Conservation (phyloP, 164 flowering plant genomes). For the Platanus orientalis region DNA sequence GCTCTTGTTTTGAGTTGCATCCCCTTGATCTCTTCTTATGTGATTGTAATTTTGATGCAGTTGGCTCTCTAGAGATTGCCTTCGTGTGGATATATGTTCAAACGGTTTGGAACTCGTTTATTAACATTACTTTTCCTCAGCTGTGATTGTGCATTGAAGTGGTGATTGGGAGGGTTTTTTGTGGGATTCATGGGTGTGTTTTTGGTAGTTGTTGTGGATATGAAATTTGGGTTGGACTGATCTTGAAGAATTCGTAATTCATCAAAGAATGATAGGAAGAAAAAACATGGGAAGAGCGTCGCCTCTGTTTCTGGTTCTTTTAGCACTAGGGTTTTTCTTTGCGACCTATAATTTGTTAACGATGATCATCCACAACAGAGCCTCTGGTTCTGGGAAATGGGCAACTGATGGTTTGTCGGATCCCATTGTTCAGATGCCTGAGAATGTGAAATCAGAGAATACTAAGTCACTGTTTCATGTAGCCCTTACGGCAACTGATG, state of each 20-base stretch:
- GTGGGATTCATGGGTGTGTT: neutral
- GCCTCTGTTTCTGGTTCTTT: constrained; percentile 35
- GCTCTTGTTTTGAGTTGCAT: neutral
- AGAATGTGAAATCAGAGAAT: constrained; percentile 22
- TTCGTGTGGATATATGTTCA: neutral
- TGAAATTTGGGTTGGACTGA: constrained; percentile 6
- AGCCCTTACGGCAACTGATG: constrained; percentile 88
- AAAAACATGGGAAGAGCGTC: constrained; percentile 46
- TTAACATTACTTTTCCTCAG: neutral
- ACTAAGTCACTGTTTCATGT: constrained; percentile 55
- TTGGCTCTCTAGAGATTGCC: neutral
- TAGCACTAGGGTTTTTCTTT: constrained; percentile 52
- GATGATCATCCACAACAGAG: constrained; percentile 37
- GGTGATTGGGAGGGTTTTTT: neutral
- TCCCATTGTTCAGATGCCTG: constrained; percentile 64
- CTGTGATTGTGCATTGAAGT: neutral
- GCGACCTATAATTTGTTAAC: constrained; percentile 58
- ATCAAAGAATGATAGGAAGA: constrained; percentile 30
- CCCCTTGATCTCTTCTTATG: neutral
- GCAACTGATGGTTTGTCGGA: constrained; percentile 28
- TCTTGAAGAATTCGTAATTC: neutral
- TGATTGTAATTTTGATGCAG: constrained; percentile 2
- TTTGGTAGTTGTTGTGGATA: neutral
- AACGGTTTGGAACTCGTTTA: neutral
- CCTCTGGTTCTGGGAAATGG: constrained; percentile 10